These are phyloP conservation scores for Xenoacremonium recifei DNA, from an alignment of 2,329 filamentous ascomycete species.

Conservation along the genomic window DNA sequence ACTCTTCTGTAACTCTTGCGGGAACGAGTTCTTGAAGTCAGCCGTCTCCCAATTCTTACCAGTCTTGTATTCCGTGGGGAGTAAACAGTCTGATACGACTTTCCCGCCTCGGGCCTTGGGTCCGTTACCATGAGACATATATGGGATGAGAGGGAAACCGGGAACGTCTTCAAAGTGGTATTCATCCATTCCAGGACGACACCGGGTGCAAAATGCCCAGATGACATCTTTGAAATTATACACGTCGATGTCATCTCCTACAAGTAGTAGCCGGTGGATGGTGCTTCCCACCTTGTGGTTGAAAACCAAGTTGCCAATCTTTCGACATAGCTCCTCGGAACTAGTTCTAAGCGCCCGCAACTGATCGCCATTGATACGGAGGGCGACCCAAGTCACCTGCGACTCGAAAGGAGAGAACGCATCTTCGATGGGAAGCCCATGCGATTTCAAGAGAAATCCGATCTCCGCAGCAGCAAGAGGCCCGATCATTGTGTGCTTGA, in stretches of 20 bases:
- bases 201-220: conserved; percentile 48
- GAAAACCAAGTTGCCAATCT: conserved; percentile 43
- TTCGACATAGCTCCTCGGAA: conserved; percentile 34
- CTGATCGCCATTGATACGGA: conserved; percentile 57
- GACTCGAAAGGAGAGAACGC: conserved; percentile 44
- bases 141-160: conserved; percentile 45
- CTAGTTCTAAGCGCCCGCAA: conserved; percentile 55
- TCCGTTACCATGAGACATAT: conserved; percentile 42
- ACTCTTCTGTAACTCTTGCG: conserved; percentile 37
- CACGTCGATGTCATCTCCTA: conserved; percentile 49
- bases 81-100: conserved; percentile 43
- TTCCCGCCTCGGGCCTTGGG: conserved; percentile 38
- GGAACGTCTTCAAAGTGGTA: conserved; percentile 42
- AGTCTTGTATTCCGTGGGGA: conserved; percentile 40
- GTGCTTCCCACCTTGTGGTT: conserved; percentile 38
- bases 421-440: conserved; percentile 42
- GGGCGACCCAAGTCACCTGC: conserved; percentile 46
- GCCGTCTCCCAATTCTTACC: conserved; percentile 31
- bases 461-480: conserved; percentile 7
- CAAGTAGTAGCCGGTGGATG: conserved; percentile 44
- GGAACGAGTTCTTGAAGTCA: conserved; percentile 34
- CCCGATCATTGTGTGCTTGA: conserved; percentile 4
- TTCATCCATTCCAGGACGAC: conserved; percentile 43
- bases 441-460: conserved; percentile 7
- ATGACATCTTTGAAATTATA: conserved; percentile 45